Evolutionary conservation across 805 yeast genomes (phyloP).

Genomic region (Pichia kluyveri): DNA sequence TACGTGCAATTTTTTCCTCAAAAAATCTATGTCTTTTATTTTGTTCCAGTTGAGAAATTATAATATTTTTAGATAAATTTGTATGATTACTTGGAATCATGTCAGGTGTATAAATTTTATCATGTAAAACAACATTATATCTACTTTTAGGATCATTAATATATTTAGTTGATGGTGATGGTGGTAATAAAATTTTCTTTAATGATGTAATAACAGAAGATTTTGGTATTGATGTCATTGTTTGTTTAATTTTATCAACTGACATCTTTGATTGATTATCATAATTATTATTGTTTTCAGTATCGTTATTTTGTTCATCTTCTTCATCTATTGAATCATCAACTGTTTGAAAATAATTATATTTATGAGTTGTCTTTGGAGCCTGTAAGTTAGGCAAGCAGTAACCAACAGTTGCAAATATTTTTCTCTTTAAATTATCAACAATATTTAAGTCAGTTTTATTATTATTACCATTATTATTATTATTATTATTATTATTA

Average conservation of each 20-base stretch:
- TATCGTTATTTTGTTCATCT: too few species aligned
- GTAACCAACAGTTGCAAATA: slow-evolving; percentile 36
- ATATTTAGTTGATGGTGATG: slow-evolving; percentile 62
- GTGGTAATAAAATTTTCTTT: slow-evolving; percentile 67
- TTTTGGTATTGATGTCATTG: slow-evolving; percentile 39
- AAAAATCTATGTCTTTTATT: slow-evolving; percentile 33
- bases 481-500: too few species aligned
- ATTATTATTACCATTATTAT: too few species aligned
- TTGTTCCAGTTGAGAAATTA: slow-evolving; percentile 18
- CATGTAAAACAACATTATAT: slow-evolving; percentile 64
- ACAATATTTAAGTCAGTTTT: not conserved
- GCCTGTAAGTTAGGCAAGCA: slow-evolving; percentile 29
- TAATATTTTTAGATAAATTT: slow-evolving; percentile 21
- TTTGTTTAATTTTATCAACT: not conserved
- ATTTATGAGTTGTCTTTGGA: slow-evolving; percentile 14
- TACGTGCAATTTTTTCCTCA: slow-evolving; percentile 79
- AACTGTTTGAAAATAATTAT: slow-evolving; percentile 25
- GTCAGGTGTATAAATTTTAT: slow-evolving; percentile 67
- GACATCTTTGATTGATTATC: slow-evolving; percentile 8
- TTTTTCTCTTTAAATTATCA: slow-evolving; percentile 15
- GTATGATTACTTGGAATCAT: slow-evolving; percentile 22
- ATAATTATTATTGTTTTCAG: slow-evolving; percentile 5
- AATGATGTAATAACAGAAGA: slow-evolving; percentile 77
- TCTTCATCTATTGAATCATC: not conserved
- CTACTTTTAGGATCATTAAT: slow-evolving; percentile 60